These are phyloP conservation scores for Dictyostelium discoideum DNA, from an alignment of 78 protist genomes.

Conservation along the genomic window DNA sequence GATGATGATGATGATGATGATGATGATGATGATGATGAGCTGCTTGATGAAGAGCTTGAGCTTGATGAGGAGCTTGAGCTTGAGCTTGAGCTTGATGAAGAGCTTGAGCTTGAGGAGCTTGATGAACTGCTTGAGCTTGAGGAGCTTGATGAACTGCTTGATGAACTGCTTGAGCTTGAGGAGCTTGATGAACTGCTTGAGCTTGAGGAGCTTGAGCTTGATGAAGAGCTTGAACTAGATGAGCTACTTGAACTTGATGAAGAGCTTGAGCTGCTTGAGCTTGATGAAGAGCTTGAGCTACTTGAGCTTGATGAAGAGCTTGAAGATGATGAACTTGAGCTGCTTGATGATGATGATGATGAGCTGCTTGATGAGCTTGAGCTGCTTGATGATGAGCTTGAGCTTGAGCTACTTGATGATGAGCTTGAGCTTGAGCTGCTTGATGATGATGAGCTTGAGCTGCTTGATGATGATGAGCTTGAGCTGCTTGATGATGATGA, in stretches of 20 bases:
- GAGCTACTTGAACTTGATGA: not conserved
- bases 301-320: not conserved
- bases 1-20: too few relatives aligned
- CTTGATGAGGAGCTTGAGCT: too few relatives aligned
- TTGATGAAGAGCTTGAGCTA: slow-evolving; percentile 13
- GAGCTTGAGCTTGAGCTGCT: slow-evolving; percentile 45
- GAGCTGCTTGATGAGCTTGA: not conserved
- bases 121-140: slow-evolving; percentile 36
- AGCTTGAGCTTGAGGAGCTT: slow-evolving; percentile 16
- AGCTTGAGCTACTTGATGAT: not conserved
- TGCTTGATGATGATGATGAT: not conserved
- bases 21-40: too few relatives aligned
- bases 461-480: slow-evolving; percentile 20
- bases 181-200: slow-evolving; percentile 23
- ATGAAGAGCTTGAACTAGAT: not conserved
- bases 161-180: slow-evolving; percentile 39
- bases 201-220: not conserved
- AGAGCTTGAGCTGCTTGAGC: slow-evolving; percentile 13
- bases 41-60: too few relatives aligned
- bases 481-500: slow-evolving; percentile 23
- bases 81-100: slow-evolving; percentile 27
- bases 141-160: slow-evolving; percentile 2
- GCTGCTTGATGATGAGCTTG: not conserved
- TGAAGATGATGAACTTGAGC: not conserved
- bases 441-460: not conserved